Evolutionary conservation across 192 early-diverging fungal genomes (phyloP).

Genomic region (Irineochytrium annulatum): DNA sequence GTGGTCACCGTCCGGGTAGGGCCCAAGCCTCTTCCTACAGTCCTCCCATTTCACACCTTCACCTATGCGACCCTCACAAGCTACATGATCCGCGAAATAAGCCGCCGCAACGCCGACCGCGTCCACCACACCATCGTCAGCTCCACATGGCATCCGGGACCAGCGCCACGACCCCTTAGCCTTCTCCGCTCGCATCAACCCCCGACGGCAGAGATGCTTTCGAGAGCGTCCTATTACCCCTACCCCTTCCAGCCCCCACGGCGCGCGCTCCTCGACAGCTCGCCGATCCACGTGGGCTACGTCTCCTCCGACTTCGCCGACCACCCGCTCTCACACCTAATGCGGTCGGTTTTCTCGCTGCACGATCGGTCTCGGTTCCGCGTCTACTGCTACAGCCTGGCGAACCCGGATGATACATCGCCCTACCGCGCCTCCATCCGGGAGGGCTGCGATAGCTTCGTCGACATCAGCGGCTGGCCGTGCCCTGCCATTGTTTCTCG

Average conservation of each 20-base stretch:
- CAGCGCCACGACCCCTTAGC: slow-evolving; percentile 47
- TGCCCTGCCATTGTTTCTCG: slow-evolving; percentile 72
- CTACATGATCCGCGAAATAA: slow-evolving; percentile 80
- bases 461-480: slow-evolving; percentile 71
- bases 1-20: slow-evolving; percentile 25
- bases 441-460: slow-evolving; percentile 71
- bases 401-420: slow-evolving; percentile 64
- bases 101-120: slow-evolving; percentile 78
- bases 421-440: slow-evolving; percentile 79
- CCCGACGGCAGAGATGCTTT: background rate
- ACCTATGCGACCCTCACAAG: slow-evolving; percentile 77
- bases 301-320: slow-evolving; percentile 91
- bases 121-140: slow-evolving; percentile 69
- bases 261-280: slow-evolving; percentile 52
- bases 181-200: no score
- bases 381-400: slow-evolving; percentile 82
- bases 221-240: slow-evolving; percentile 28
- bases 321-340: slow-evolving; percentile 87
- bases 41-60: slow-evolving; percentile 93
- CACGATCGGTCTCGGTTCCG: slow-evolving; percentile 71
- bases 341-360: slow-evolving; percentile 93
- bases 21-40: slow-evolving; percentile 71
- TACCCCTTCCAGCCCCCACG: slow-evolving; percentile 74
- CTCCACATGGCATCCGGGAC: slow-evolving; percentile 55
- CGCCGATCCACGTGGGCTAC: slow-evolving; percentile 83